A percentile compares a stretch with the other conserved stretches of the same genome.
phyloP scores from a whole-genome alignment of 2,329 filamentous ascomycete species.

The Cylindrodendrum hubeiense region DNA sequence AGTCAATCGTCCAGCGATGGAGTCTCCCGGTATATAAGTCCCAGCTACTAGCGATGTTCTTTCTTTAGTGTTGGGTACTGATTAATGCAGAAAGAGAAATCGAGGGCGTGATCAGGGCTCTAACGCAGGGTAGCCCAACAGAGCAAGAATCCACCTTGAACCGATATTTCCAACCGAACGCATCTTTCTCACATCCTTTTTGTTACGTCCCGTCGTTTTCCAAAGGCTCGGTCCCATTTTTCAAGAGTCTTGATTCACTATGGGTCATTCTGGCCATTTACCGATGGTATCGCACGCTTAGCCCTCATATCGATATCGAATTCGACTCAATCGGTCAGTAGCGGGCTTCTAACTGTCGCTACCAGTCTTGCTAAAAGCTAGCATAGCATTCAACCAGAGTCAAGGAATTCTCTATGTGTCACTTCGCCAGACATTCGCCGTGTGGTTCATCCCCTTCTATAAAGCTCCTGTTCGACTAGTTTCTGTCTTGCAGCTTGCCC shows the following conservation, averaged over 20 bases:
- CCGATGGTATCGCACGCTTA: slow-evolving; percentile 87
- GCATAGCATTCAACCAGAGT: slow-evolving; percentile 74
- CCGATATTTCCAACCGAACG: slow-evolving; percentile 78
- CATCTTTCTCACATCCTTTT: slow-evolving; percentile 83
- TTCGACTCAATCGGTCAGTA: slow-evolving; percentile 70
- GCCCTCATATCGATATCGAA: slow-evolving; percentile 76
- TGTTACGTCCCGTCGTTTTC: slow-evolving; percentile 75
- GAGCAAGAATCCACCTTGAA: slow-evolving; percentile 75
- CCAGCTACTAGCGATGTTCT: neutral
- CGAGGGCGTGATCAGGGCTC: slow-evolving; percentile 71
- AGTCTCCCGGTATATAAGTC: slow-evolving; percentile 5
- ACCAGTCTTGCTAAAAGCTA: neutral
- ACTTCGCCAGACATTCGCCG: slow-evolving; percentile 79
- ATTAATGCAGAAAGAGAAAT: slow-evolving; percentile 68
- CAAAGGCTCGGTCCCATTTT: slow-evolving; percentile 55
- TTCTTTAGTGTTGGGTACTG: neutral
- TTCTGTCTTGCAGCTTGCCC: slow-evolving; percentile 73
- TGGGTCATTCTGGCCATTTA: slow-evolving; percentile 78
- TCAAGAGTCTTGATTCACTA: slow-evolving; percentile 68
- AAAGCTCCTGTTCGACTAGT: slow-evolving; percentile 76
- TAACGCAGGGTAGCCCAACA: slow-evolving; percentile 75
- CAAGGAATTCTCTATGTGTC: slow-evolving; percentile 77
- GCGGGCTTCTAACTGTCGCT: fast-evolving
- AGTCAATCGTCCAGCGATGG: neutral
- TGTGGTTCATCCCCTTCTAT: slow-evolving; percentile 86